Conservation (phyloP, 2,329 filamentous ascomycete genomes). For the Penicillium sp. region DNA sequence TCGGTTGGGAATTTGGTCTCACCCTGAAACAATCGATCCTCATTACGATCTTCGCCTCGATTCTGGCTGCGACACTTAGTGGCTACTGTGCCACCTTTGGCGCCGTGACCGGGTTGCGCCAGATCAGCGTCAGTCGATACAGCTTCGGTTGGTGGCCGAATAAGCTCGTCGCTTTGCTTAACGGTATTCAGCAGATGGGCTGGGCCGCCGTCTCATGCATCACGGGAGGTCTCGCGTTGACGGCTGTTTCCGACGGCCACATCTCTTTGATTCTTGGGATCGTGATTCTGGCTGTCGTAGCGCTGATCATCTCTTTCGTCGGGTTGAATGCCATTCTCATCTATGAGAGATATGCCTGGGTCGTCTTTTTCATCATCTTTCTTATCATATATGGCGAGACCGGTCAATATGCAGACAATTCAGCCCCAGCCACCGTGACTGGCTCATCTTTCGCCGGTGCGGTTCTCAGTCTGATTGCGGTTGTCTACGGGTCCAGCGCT, state of each 20-base stretch:
- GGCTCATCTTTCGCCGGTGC: constrained; percentile 25
- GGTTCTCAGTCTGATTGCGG: constrained; percentile 39
- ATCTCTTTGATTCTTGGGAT: constrained; percentile 28
- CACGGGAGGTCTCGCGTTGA: constrained; percentile 31
- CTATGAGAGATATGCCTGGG: constrained; percentile 33
- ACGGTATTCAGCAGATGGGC: constrained; percentile 33
- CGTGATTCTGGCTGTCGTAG: constrained; percentile 29
- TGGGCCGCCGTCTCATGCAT: constrained; percentile 32
- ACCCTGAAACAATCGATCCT: constrained; percentile 44
- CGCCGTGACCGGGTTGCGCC: constrained; percentile 48
- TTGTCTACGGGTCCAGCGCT: constrained; percentile 28
- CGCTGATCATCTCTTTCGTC: constrained; percentile 26
- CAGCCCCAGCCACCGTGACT: constrained; percentile 34
- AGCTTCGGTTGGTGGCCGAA: constrained; percentile 51
- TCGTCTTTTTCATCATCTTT: constrained; percentile 37
- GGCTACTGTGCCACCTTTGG: constrained; percentile 52
- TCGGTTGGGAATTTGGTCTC: constrained; percentile 49
- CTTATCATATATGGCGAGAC: constrained; percentile 49
- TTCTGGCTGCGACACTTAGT: constrained; percentile 39
- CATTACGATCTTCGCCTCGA: constrained; percentile 46
- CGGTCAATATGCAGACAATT: constrained; percentile 41
- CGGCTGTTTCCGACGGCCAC: constrained; percentile 32
- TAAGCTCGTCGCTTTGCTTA: constrained; percentile 46
- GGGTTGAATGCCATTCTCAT: constrained; percentile 27
- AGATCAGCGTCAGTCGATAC: constrained; percentile 50